These are phyloP conservation scores for Pleurotus salmoneostramineus DNA, from an alignment of 768 basidiomycete genomes.

Conservation along the genomic window DNA sequence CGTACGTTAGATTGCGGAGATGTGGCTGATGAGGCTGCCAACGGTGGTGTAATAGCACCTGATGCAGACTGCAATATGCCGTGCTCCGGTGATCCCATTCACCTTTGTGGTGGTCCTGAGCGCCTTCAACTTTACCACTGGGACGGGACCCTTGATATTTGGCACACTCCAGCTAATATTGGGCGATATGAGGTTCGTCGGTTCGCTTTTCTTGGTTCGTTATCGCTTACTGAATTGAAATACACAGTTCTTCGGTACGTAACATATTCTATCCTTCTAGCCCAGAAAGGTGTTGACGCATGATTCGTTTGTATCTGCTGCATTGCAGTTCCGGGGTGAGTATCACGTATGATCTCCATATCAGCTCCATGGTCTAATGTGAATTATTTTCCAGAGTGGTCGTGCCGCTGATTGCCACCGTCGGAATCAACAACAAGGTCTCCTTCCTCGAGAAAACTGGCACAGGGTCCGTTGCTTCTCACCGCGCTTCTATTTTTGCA, in stretches of 20 bases:
- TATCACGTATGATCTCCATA: constrained; percentile 4
- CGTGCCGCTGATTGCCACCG: constrained; percentile 69
- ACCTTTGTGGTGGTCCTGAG: constrained; percentile 60
- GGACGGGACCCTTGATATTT: constrained; percentile 50
- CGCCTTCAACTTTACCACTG: constrained; percentile 53
- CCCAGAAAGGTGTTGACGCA: neutral
- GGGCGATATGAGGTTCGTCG: constrained; percentile 65
- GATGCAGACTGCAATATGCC: constrained; percentile 44
- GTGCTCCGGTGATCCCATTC: constrained; percentile 68
- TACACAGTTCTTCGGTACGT: constrained; percentile 43
- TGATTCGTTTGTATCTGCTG: constrained; percentile 3
- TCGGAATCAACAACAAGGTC: constrained; percentile 81
- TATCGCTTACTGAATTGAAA: constrained; percentile 4
- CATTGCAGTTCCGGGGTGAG: constrained; percentile 43
- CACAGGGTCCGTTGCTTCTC: constrained; percentile 39
- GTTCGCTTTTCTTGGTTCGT: neutral
- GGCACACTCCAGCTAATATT: constrained; percentile 62
- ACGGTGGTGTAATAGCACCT: constrained; percentile 31
- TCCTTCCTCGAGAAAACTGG: constrained; percentile 75
- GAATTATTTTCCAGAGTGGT: constrained; percentile 46
- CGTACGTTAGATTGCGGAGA: constrained; percentile 64
- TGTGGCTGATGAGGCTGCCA: constrained; percentile 42
- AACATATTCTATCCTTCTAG: neutral
- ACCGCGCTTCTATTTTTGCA: neutral
- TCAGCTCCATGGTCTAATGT: constrained; percentile 1